A percentile compares a stretch with the other conserved stretches of the same genome.
Evolutionary conservation across 176 grass and related monocot species (phyloP).

Genomic region (Poa pratensis): DNA sequence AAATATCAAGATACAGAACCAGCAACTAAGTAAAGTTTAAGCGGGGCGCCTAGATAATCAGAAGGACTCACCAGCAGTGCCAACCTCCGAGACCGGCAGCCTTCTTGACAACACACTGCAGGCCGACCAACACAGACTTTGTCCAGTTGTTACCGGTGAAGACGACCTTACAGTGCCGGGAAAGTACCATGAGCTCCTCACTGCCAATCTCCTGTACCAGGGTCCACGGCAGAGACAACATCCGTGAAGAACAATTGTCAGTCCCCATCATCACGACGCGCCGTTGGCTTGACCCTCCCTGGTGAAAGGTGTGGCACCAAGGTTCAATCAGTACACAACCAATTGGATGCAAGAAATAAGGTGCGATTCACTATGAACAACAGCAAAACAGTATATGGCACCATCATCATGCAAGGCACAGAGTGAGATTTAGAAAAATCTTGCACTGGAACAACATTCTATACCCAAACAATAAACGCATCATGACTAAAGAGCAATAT

Average conservation of each 20-base stretch:
- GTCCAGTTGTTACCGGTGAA: slow-evolving; percentile 86
- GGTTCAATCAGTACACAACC: too few relatives aligned
- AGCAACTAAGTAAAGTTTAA: slow-evolving; percentile 35
- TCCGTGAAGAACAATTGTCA: slow-evolving; percentile 51
- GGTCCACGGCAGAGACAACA: too few relatives aligned
- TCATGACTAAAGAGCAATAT: too few relatives aligned
- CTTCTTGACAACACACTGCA: slow-evolving; percentile 85
- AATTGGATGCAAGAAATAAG: too few relatives aligned
- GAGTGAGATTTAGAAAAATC: too few relatives aligned
- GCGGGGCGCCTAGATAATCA: neutral
- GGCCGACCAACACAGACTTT: slow-evolving; percentile 79
- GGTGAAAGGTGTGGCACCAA: too few relatives aligned
- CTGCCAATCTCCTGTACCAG: slow-evolving; percentile 50
- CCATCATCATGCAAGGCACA: too few relatives aligned
- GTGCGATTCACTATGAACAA: too few relatives aligned
- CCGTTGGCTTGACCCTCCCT: too few relatives aligned
- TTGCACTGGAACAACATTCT: too few relatives aligned
- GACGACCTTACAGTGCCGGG: slow-evolving; percentile 74
- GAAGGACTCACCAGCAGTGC: slow-evolving; percentile 71
- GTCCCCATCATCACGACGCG: slow-evolving; percentile 61
- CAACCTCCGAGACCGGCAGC: slow-evolving; percentile 81
- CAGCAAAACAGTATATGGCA: too few relatives aligned
- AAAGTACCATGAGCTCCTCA: slow-evolving; percentile 72
- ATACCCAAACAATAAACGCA: too few relatives aligned
- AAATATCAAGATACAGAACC: neutral